Evolutionary conservation across 2,329 filamentous ascomycete genomes (phyloP), one percentile per base, ranked within the genome.

Genomic region (Camillea tinctor): DNA sequence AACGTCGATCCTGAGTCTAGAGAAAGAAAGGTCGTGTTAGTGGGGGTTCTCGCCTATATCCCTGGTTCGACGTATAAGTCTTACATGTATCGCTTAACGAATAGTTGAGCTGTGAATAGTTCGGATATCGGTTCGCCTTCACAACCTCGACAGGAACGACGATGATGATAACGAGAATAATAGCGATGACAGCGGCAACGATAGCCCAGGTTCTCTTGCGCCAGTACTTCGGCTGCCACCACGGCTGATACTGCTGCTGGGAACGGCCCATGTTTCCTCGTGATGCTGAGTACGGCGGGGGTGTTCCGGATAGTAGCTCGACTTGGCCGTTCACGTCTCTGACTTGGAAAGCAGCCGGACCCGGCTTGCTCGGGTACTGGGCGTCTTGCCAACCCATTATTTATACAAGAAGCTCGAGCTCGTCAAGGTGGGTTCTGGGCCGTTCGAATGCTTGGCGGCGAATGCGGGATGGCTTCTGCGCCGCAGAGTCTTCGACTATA

Each of bases 141-240:
- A 76, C 73, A 20, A 83, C 78, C 22, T 74, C 75, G 5, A 83
- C 78, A 4, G 77, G 74, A 11, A 82, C 77, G 7, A 83, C 76
- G 51, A 86, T 73, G 40, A 79, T 73, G 8, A 84, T 73, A 49
- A 84, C 67, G 15, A 88, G 69, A 8, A 81, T 64, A 36, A 79
- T 62, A 22, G 73, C 72, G 1, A 79, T 58, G 1, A 76, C 64
- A 1, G 74, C 69, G 3, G 64, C 77, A 5, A 82, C 68, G 36
- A 77, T 73, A 21, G 78, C 69, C 80, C 81, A 87, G 11, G 74
- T 77, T 60, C 78, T 80, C 68, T 81, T 80, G 49, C 79, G 74
- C 86, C 85, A 88, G 52, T 76, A 76, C 54, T 76, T 76, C 0
- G 81, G 79, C 62, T 86, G 77, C 71, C 79, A 84, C 75, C 73